Evolutionary conservation across 208 protist species (phyloP).

Genomic region (Balamuthia mandrillaris): DNA sequence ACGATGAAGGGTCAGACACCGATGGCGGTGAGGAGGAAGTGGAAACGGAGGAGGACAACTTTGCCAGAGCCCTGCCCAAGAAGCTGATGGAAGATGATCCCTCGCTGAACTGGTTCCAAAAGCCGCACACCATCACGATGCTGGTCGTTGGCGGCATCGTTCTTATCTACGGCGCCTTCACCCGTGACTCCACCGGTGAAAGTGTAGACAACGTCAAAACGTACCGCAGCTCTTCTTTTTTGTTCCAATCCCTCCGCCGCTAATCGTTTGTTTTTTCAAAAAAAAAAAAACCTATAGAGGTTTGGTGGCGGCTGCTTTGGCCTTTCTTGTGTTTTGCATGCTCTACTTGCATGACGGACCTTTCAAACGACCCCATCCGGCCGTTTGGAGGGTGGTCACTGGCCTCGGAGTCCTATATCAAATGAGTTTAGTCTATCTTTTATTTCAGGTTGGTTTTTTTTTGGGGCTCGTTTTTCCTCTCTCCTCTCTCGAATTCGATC

Average conservation of each 20-base stretch:
- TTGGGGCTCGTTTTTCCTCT: background rate
- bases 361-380: constrained; percentile 91
- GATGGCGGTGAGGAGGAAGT: background rate
- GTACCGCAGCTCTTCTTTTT: background rate
- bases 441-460: constrained; percentile 87
- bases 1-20: background rate
- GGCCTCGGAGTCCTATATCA: constrained; percentile 86
- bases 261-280: background rate
- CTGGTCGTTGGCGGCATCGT: constrained; percentile 37
- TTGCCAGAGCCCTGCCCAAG: constrained; percentile 9
- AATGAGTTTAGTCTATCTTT: constrained; percentile 82
- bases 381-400: constrained; percentile 88
- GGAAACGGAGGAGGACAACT: constrained; percentile 29
- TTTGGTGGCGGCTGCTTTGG: constrained; percentile 65
- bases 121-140: constrained; percentile 55
- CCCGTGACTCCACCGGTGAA: constrained; percentile 14
- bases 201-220: constrained; percentile 43
- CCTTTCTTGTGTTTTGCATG: constrained; percentile 85
- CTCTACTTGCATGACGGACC: constrained; percentile 85
- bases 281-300: constrained; percentile 25
- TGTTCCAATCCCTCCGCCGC: background rate
- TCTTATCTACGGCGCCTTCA: constrained; percentile 55
- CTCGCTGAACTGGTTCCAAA: constrained; percentile 53
- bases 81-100: constrained; percentile 31
- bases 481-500: background rate